Percentiles rank a stretch among this genome's conserved stretches.
Conservation (phyloP, 2,329 filamentous ascomycete genomes). For the Chrysosporium keratinophilum region DNA sequence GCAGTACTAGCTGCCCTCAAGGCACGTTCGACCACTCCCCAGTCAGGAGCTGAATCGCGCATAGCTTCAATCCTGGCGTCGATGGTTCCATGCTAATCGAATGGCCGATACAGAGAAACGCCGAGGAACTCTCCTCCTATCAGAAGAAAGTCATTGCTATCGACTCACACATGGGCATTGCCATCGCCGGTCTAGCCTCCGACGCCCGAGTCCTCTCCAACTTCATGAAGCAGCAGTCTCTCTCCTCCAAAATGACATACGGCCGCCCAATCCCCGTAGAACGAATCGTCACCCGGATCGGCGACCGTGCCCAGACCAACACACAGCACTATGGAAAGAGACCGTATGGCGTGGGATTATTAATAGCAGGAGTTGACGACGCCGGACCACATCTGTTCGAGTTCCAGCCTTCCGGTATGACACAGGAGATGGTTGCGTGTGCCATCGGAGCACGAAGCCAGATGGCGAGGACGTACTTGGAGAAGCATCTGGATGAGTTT, state of each 20-base stretch:
- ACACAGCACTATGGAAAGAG: slow-evolving; percentile 96
- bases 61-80: not conserved
- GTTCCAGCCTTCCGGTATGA: slow-evolving; percentile 93
- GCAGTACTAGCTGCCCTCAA: slow-evolving; percentile 92
- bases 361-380: slow-evolving; percentile 90
- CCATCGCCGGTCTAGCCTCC: slow-evolving; percentile 91
- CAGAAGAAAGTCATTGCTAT: slow-evolving; percentile 98
- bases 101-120: slow-evolving; percentile 62
- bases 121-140: slow-evolving; percentile 98
- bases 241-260: slow-evolving; percentile 90
- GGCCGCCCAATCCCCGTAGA: slow-evolving; percentile 85
- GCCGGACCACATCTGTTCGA: slow-evolving; percentile 93
- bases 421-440: slow-evolving; percentile 92
- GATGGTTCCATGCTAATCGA: not conserved
- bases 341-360: slow-evolving; percentile 86
- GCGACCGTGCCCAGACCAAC: slow-evolving; percentile 92
- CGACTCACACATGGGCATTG: slow-evolving; percentile 89
- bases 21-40: slow-evolving; percentile 44
- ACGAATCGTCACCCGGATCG: slow-evolving; percentile 82
- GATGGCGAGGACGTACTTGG: slow-evolving; percentile 95
- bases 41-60: not conserved
- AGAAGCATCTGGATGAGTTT: slow-evolving; percentile 82
- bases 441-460: slow-evolving; percentile 92
- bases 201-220: slow-evolving; percentile 98
- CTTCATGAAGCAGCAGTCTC: slow-evolving; percentile 99